These are phyloP conservation scores for Candida maesae DNA, from an alignment of 805 yeast genomes.

Conservation along the genomic window DNA sequence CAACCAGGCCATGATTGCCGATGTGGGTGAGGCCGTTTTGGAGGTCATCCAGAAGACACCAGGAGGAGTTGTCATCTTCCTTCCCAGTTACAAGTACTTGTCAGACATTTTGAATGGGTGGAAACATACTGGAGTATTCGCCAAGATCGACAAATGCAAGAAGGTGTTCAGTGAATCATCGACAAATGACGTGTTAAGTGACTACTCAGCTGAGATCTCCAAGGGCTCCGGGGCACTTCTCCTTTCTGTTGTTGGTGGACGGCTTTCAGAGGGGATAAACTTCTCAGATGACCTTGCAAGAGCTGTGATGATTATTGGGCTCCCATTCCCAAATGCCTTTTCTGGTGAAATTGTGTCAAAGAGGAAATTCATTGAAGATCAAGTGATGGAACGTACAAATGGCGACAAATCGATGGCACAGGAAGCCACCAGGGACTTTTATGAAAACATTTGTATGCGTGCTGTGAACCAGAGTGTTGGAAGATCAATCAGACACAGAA, in stretches of 20 bases:
- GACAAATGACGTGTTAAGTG: slow-evolving; percentile 43
- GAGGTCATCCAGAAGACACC: slow-evolving; percentile 49
- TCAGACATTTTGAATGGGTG: slow-evolving; percentile 48
- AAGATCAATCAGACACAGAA: slow-evolving; percentile 79
- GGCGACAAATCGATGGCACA: slow-evolving; percentile 40
- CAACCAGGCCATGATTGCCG: slow-evolving; percentile 39
- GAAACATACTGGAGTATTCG: slow-evolving; percentile 38
- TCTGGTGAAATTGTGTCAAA: slow-evolving; percentile 80
- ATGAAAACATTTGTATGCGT: slow-evolving; percentile 85
- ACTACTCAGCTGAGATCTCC: slow-evolving; percentile 44
- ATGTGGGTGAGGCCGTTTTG: slow-evolving; percentile 48
- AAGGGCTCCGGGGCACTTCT: slow-evolving; percentile 55
- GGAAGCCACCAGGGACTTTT: slow-evolving; percentile 49
- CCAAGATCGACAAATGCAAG: slow-evolving; percentile 38
- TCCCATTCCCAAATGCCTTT: slow-evolving; percentile 83
- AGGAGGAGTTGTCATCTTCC: slow-evolving; percentile 73
- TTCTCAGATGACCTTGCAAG: slow-evolving; percentile 86
- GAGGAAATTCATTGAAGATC: slow-evolving; percentile 55
- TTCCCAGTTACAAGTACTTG: slow-evolving; percentile 80
- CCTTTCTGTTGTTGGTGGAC: slow-evolving; percentile 88
- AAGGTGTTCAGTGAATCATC: slow-evolving; percentile 55
- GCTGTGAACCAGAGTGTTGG: slow-evolving; percentile 93
- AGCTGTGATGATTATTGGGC: slow-evolving; percentile 79
- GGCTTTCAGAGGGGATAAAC: slow-evolving; percentile 89
- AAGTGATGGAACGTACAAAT: slow-evolving; percentile 46